A percentile compares a stretch with the other conserved stretches of the same genome.
Evolutionary conservation across 441 rosid genomes (phyloP).

Genomic region (Populus hybrid): DNA sequence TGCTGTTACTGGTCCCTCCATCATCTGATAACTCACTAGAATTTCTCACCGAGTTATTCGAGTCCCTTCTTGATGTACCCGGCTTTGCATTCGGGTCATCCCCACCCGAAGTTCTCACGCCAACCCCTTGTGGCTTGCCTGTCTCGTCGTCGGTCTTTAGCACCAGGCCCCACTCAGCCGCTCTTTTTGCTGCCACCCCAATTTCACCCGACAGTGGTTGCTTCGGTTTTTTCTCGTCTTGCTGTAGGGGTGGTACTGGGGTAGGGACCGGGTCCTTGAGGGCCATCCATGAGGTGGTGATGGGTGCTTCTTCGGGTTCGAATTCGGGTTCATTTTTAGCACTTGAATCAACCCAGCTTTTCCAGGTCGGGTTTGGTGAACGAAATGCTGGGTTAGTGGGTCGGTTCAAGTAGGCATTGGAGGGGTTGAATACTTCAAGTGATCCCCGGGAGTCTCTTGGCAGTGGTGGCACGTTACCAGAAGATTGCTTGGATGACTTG

Average conservation of each 20-base stretch:
- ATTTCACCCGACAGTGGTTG: constrained; percentile 29
- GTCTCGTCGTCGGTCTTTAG: constrained; percentile 77
- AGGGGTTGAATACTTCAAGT: constrained; percentile 81
- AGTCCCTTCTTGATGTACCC: constrained; percentile 50
- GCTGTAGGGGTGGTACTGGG: constrained; percentile 23
- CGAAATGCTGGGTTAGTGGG: constrained; percentile 49
- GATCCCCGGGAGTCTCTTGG: constrained; percentile 78
- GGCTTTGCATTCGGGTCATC: constrained; percentile 43
- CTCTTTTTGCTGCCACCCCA: constrained; percentile 72
- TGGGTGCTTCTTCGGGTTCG: constrained; percentile 38
- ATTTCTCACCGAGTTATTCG: constrained; percentile 66
- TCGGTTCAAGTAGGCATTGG: constrained; percentile 44
- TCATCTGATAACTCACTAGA: constrained; percentile 68
- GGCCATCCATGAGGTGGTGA: constrained; percentile 89
- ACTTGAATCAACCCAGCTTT: constrained; percentile 17
- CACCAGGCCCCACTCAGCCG: constrained; percentile 97
- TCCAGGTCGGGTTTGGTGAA: constrained; percentile 32
- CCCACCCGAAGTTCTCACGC: constrained; percentile 74
- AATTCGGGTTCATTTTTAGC: constrained; percentile 22
- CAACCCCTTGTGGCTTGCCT: constrained; percentile 82
- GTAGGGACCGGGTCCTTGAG: constrained; percentile 43
- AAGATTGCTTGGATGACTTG: constrained; percentile 40
- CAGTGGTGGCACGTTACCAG: constrained; percentile 31
- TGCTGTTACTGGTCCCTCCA: constrained; percentile 32
- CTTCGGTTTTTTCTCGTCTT: constrained; percentile 9